Percentiles rank a stretch among this genome's conserved stretches.
phyloP scores from a whole-genome alignment of 2,329 filamentous ascomycete species.

The Colletotrichum melonis region DNA sequence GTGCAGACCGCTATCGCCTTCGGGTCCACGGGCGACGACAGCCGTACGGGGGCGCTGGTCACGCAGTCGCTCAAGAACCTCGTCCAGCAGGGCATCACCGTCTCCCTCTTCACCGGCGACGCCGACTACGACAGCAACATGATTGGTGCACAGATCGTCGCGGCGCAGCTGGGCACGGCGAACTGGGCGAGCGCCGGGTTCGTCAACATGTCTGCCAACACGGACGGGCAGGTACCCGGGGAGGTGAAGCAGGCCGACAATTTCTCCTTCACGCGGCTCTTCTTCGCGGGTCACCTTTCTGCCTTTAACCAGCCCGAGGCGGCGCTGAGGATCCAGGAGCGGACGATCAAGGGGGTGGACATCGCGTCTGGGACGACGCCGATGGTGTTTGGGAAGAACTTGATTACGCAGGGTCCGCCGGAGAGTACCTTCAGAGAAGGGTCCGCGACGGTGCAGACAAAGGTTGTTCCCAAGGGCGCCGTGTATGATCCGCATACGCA shows the following conservation, averaged over 20 bases:
- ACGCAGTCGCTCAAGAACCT: not conserved
- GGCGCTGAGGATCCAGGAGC: slow-evolving; percentile 8
- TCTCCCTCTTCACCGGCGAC: slow-evolving; percentile 18
- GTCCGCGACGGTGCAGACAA: not conserved
- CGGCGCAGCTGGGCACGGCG: not conserved
- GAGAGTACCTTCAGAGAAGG: slow-evolving; percentile 14
- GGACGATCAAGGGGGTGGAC: slow-evolving; percentile 16
- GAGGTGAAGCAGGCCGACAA: slow-evolving; percentile 23
- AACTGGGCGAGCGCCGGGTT: slow-evolving; percentile 21
- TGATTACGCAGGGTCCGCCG: not conserved
- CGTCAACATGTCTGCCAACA: slow-evolving; percentile 11
- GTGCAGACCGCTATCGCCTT: slow-evolving; percentile 8
- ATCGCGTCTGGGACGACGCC: slow-evolving; percentile 15
- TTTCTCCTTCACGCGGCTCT: slow-evolving; percentile 11
- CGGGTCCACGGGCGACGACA: slow-evolving; percentile 24
- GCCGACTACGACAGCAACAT: slow-evolving; percentile 31
- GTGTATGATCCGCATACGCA: slow-evolving; percentile 9
- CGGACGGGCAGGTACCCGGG: slow-evolving; percentile 23
- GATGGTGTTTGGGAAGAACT: slow-evolving; percentile 7
- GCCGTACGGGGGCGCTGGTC: slow-evolving; percentile 12
- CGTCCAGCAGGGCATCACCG: slow-evolving; percentile 11
- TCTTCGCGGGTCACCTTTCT: slow-evolving; percentile 19
- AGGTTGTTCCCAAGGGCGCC: not conserved
- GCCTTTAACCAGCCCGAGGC: slow-evolving; percentile 25
- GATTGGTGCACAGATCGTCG: slow-evolving; percentile 7